Base-by-base conservation (phyloP, 805 yeast species). In the Candida methanosorbosa region DNA sequence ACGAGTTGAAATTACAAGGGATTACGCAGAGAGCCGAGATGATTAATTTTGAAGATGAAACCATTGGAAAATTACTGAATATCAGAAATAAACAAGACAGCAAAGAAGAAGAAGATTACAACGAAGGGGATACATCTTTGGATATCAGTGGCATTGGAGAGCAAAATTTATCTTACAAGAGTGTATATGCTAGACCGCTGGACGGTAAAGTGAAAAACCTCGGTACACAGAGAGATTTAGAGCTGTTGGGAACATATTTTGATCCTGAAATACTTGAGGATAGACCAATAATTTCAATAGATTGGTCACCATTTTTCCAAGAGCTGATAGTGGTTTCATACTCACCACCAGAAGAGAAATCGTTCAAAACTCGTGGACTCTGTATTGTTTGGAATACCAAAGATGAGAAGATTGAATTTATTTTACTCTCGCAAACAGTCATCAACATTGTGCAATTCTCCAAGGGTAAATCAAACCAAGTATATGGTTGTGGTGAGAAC, bases 401-500 rank as follows among this genome's bases (percentile, higher is more conserved):
- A 9, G 48, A 45, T 20, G 38, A 35, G 6, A 40, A 44, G 4
- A 38, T 40, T 5, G 76, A 64, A 44, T 57, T 56, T 38, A 59
- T 61, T 27, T 55, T 70, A 12, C 55, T 57, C 11, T 57, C 71
- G 28, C 52, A 64, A 9, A 56, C 76, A 2, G 48, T 56, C 13
- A 58, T 75, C 5, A 39, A 60, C 1, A 38, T 45, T 6, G 59
- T 68, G 9, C 59, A 57, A 36, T 72, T 74, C 38, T 66, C 70
- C 21, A 46, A 46, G 9, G 40, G 50, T 13, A 54, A 60, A 17
- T 50, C 68, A 2, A 56, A 59, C 32, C 57, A 63, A 33, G 52
- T 76, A 1, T 48, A 70, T 19, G 78, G 67, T 0, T 75, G 79
- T 0, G 60, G 73, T 5, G 46, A 47, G 14, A 68, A 68, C 43